Evolutionary conservation across 768 basidiomycete species (phyloP), one percentile per base, ranked within the genome.

Genomic region (Leucosporidium scottii): DNA sequence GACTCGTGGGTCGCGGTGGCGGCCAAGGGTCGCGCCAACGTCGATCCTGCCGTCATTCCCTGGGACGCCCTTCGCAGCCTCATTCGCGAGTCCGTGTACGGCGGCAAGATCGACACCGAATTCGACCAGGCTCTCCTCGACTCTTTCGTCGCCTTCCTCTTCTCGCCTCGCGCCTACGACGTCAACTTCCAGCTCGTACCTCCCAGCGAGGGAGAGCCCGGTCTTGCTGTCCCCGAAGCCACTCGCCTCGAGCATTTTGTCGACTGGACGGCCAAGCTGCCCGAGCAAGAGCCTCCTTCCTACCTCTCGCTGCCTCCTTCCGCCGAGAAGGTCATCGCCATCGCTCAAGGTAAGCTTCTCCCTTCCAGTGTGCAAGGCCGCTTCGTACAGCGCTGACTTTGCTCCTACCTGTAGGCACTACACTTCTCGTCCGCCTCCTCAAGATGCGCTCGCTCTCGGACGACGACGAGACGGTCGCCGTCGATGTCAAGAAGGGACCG

Each of bases 11-110:
- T 98, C 60, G 83, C 82, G 60, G 77, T 83, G 0, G 82, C 88
- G 59, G 87, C 93, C 7, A 89, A 91, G 77, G 94, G 93, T 27
- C 84, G 88, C 62, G 84, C 93, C 6, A 98, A 98, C 76, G 85
- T 99, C 64, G 89, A 97, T 76, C 96, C 96, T 2, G 87, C 85
- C 0, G 82, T 83, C 15, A 93, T 99, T 59, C 96, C 96, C 6
- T 98, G 96, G 93, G 86, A 88, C 72, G 94, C 96, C 18, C 80
- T 99, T n/a, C 84, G 92, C 48, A 89, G 88, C 0, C 83, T 98
- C 61, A 84, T 99, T 81, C 97, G 94, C 75, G 90, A 97, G 76
- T 92, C 92, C 10, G 89, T 99, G 27, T 99, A 99, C 74, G 76
- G 75, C 28, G 93, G 94, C 20, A 82, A 93, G 65, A 82, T 96